Percentiles rank a stretch among this genome's conserved stretches.
Evolutionary conservation across 2,329 filamentous ascomycete species (phyloP).

Genomic region (Ceratocystis huliohia): DNA sequence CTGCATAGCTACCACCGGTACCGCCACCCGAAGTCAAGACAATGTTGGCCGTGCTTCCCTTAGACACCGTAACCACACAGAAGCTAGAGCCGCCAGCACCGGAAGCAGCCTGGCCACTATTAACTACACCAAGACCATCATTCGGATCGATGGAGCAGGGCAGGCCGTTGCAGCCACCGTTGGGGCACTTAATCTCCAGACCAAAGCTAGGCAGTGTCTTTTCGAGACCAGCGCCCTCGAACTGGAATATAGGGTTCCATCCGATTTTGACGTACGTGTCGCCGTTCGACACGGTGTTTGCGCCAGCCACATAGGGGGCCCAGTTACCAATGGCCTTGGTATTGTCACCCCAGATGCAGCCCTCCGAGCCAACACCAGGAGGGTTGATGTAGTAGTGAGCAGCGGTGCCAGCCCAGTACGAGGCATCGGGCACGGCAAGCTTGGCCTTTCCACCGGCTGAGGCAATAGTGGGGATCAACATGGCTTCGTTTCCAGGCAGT

Average conservation of each 20-base stretch:
- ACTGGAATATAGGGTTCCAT: constrained; percentile 67
- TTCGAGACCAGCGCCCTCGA: constrained; percentile 42
- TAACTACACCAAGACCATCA: constrained; percentile 44
- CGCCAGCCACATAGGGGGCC: constrained; percentile 63
- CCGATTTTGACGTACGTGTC: constrained; percentile 63
- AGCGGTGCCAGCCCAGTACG: constrained; percentile 60
- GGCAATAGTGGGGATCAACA: constrained; percentile 69
- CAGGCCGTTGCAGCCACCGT: constrained; percentile 55
- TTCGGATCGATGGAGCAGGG: constrained; percentile 59
- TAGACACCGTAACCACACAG: constrained; percentile 63
- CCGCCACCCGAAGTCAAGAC: constrained; percentile 44
- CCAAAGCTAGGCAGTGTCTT: constrained; percentile 51
- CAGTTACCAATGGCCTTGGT: constrained; percentile 58
- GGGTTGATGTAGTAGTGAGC: constrained; percentile 75
- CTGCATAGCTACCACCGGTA: constrained; percentile 24
- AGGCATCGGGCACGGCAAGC: constrained; percentile 56
- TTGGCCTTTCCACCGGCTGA: constrained; percentile 33
- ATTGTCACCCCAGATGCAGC: constrained; percentile 59
- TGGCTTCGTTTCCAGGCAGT: constrained; percentile 65
- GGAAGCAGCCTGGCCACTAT: constrained; percentile 38
- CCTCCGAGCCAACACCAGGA: constrained; percentile 50
- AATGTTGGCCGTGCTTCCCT: constrained; percentile 53
- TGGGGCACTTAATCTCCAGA: constrained; percentile 56
- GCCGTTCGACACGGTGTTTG: constrained; percentile 53
- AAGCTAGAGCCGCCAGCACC: constrained; percentile 59